Base-by-base conservation (phyloP, 345 rosid species). In the Pseudoturritis turrita region DNA sequence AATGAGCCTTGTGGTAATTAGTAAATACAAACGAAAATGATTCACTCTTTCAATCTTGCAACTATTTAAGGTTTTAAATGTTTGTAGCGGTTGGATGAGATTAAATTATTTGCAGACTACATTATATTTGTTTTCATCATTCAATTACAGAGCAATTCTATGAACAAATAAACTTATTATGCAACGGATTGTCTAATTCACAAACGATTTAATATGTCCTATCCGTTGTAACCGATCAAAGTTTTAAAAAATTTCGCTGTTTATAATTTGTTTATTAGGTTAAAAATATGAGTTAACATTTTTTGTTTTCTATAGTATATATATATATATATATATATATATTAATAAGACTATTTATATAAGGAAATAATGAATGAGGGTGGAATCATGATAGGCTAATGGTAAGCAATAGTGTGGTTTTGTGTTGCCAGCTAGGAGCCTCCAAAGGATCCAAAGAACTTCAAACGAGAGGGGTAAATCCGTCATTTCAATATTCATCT, bases 401-500 rank as follows among this genome's bases (percentile, higher is more conserved):
- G 77, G 29, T 63, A 22, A 49, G 59, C 53, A 54, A 49, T 46
- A 55, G 68, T 47, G 78, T 35, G 60, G 65, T 69, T 59, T 70
- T 47, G 69, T 65, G 77, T 41, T 68, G 78, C 73, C 79, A 75
- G 74, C 78, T 75, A 43, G 18, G 73, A 47, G 13, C 19, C n/a
- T 12, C 23, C 19, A 44, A 36, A 41, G 69, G 64, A 68, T 75
- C 78, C 68, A 68, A 61, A 75, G 50, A 33, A 43, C 17, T 46
- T 39, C 26, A 8, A 19, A 1, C 5, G n/a, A n/a, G n/a, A 56
- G 3, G 74, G 74, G 51, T 18, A 60, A 13, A 61, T 44, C 63
- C 49, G 78, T 52, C 74, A 60, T 73, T 62, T 74, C 5, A 10
- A 4, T 26, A 28, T n/a, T 58, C 36, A 54, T 43, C 63, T 14